Evolutionary conservation across 1,284 basidiomycete genomes (phyloP).

Genomic region (Trametes polyzona): DNA sequence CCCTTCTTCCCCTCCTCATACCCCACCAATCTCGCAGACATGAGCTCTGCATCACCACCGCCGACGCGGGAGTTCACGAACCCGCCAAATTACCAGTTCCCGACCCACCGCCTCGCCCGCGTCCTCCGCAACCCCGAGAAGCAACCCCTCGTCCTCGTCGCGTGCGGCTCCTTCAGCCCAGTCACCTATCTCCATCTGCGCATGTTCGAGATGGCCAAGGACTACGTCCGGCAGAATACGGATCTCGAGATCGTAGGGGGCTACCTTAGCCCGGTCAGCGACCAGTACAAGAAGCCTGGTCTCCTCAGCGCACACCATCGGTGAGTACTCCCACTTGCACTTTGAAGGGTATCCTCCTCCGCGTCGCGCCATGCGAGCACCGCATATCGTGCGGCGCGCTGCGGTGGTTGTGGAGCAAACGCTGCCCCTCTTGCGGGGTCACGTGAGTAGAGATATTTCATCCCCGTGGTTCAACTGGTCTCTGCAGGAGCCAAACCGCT

Average conservation of each 20-base stretch:
- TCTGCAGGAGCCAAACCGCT: no score
- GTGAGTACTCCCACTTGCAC: slow-evolving; percentile 42
- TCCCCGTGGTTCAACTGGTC: not conserved
- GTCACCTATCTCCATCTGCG: slow-evolving; percentile 85
- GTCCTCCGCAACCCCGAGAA: slow-evolving; percentile 66
- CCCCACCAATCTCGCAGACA: slow-evolving; percentile 2
- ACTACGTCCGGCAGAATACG: slow-evolving; percentile 91
- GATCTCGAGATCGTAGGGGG: slow-evolving; percentile 93
- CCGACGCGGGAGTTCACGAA: slow-evolving; percentile 42
- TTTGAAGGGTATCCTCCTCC: not conserved
- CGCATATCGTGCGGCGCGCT: not conserved
- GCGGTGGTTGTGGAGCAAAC: not conserved
- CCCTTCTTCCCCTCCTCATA: not conserved
- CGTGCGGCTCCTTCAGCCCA: slow-evolving; percentile 82
- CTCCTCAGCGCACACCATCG: slow-evolving; percentile 81
- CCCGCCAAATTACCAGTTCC: slow-evolving; percentile 69
- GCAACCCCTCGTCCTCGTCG: slow-evolving; percentile 76
- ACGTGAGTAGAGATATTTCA: slow-evolving; percentile 13
- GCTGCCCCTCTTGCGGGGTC: slow-evolving; percentile 5
- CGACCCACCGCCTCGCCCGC: slow-evolving; percentile 61
- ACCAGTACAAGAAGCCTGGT: slow-evolving; percentile 91
- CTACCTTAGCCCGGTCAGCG: slow-evolving; percentile 93
- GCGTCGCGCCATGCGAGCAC: no score
- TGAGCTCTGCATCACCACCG: slow-evolving; percentile 17
- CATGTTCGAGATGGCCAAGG: slow-evolving; percentile 99